Conservation (phyloP, 805 yeast genomes). For the Candida coquimbonensis region DNA sequence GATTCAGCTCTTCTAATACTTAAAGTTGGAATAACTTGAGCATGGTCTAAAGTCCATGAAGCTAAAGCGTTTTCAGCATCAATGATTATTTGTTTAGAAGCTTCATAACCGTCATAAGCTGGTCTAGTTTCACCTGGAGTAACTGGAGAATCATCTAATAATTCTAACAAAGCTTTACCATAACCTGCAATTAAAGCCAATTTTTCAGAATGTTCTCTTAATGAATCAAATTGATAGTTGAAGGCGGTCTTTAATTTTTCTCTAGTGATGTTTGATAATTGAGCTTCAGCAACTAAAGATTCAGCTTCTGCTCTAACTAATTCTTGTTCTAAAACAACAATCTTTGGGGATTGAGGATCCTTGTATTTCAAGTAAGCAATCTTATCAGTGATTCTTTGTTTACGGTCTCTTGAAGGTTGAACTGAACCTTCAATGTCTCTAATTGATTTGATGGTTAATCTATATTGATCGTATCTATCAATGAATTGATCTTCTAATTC, state of each 20-base stretch:
- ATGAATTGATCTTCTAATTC: constrained; percentile 84
- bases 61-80: constrained; percentile 82
- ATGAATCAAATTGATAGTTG: constrained; percentile 78
- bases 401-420: constrained; percentile 83
- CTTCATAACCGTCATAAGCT: constrained; percentile 83
- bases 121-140: constrained; percentile 92
- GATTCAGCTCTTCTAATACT: constrained; percentile 57
- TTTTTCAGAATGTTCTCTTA: constrained; percentile 81
- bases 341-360: constrained; percentile 77
- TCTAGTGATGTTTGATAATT: constrained; percentile 81
- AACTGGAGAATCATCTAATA: constrained; percentile 78
- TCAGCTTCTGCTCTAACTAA: constrained; percentile 90
- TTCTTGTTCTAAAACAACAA: constrained; percentile 78
- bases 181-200: constrained; percentile 82
- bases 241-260: constrained; percentile 80
- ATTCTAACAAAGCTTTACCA: constrained; percentile 80
- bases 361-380: constrained; percentile 79
- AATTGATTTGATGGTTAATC: constrained; percentile 73
- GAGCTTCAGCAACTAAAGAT: constrained; percentile 87
- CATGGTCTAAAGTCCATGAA: constrained; percentile 77
- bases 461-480: constrained; percentile 79
- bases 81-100: constrained; percentile 78
- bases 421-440: constrained; percentile 84
- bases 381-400: constrained; percentile 77
- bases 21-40: constrained; percentile 76